Evolutionary conservation across 1,139 yeast genomes (phyloP).

Genomic region (Debaryomyces sp.): DNA sequence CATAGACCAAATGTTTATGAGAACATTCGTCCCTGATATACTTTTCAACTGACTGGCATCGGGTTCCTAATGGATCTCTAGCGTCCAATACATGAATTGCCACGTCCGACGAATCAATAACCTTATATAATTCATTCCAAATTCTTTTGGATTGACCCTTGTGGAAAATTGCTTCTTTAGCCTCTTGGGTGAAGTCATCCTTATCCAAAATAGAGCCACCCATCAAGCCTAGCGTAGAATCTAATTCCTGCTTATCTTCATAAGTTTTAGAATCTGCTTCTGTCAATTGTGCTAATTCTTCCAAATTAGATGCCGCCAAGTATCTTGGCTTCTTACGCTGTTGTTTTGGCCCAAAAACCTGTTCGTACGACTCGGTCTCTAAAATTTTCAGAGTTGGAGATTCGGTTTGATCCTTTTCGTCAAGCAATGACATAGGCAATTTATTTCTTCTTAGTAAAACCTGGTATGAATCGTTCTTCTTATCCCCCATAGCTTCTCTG

Average conservation of each 20-base stretch:
- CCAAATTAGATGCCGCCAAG: slow-evolving; percentile 70
- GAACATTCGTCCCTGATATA: slow-evolving; percentile 93
- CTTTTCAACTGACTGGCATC: slow-evolving; percentile 92
- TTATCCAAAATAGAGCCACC: slow-evolving; percentile 66
- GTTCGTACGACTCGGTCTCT: slow-evolving; percentile 83
- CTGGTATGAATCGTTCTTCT: slow-evolving; percentile 83
- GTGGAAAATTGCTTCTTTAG: slow-evolving; percentile 92
- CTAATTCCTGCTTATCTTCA: slow-evolving; percentile 75
- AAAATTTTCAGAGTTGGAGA: slow-evolving; percentile 79
- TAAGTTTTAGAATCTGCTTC: slow-evolving; percentile 59
- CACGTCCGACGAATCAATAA: slow-evolving; percentile 94
- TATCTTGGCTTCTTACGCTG: slow-evolving; percentile 90
- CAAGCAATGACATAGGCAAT: slow-evolving; percentile 91
- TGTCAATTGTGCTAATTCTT: slow-evolving; percentile 72
- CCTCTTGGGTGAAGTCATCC: slow-evolving; percentile 85
- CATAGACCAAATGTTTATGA: slow-evolving; percentile 93
- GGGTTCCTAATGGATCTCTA: slow-evolving; percentile 94
- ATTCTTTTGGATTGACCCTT: slow-evolving; percentile 98
- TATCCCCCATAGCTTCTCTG: slow-evolving; percentile 91
- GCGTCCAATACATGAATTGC: slow-evolving; percentile 96
- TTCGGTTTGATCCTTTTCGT: slow-evolving; percentile 75
- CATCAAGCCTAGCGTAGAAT: slow-evolving; percentile 78
- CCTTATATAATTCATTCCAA: slow-evolving; percentile 97
- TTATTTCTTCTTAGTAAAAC: slow-evolving; percentile 87
- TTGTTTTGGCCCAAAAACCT: slow-evolving; percentile 92